Evolutionary conservation across 169 alveolate genomes (phyloP), one percentile per base, ranked within the genome.

Genomic region (Cryptosporidium canis): DNA sequence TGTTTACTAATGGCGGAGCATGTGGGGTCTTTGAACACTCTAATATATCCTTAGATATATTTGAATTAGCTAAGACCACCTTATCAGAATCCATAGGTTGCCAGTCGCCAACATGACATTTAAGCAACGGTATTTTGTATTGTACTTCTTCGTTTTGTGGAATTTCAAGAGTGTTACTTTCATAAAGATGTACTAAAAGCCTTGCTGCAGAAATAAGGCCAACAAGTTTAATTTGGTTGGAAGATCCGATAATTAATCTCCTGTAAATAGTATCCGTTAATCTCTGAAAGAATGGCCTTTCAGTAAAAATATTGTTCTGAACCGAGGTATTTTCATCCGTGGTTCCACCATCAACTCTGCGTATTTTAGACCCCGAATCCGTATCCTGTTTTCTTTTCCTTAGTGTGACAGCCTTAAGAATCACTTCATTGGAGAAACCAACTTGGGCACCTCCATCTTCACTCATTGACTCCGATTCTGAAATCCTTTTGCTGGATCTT

Each of bases 51-150:
- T 18, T 51, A 44, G 71, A 55, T 21, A 51, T 27, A 3, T 31
- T 55, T 14, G 70, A 56, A 18, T 29, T 72, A n/a, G 85, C 51
- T 2, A 72, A 21, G 29, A 72, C 37, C 27, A 72, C 61, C 41
- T 6, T 72, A 48, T 72, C 85, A 4, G 67, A 37, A 37, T 72
- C 85, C 35, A 56, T 24, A 55, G 85, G 85, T 9, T 72, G 85
- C 85, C 85, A 72, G 33, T 72, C 85, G 14, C 85, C 70, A n/a
- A 72, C 85, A 35, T 72, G 85, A 18, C 85, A 77, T 21, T 39
- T 24, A 43, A 77, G 27, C 3, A 63, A 45, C 37, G 87, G 87
- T 9, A 77, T 77, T 24, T 58, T 56, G 24, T 58, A 29, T 9
- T 77, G 64, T 0, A 77, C 70, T 9, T 56, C 31, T 18, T 72